Evolutionary conservation across 371 early-diverging fungal genomes (phyloP).

Genomic region (Mortierella sp.): DNA sequence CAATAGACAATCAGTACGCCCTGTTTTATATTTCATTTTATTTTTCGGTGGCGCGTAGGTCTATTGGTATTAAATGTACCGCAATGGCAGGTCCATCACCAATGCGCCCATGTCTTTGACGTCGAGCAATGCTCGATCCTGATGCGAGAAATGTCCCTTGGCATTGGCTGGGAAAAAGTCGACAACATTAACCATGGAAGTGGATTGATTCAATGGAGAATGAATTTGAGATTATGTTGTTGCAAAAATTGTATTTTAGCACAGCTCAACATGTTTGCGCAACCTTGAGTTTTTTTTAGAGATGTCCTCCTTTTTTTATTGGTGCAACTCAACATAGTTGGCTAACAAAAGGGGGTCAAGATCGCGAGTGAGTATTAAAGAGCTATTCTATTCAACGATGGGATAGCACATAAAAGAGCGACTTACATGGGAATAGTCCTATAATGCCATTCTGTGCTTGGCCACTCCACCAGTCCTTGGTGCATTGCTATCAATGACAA

Average conservation of each 20-base stretch:
- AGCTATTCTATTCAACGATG: no score
- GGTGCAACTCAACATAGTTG: no score
- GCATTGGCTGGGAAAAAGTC: background rate
- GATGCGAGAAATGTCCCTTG: background rate
- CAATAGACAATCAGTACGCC: background rate
- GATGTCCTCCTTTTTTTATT: no score
- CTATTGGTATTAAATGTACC: conserved; percentile 9
- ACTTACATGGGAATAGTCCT: background rate
- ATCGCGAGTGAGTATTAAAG: no score
- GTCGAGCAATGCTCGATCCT: conserved; percentile 1
- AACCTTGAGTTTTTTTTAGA: no score
- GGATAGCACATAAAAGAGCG: no score
- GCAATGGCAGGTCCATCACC: conserved; percentile 27
- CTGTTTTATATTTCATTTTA: background rate
- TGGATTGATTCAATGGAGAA: background rate
- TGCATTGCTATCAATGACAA: background rate
- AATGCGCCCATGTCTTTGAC: conserved; percentile 4
- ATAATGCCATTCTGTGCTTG: background rate
- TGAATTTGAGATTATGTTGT: background rate
- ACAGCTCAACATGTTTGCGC: background rate
- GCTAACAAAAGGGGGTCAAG: no score
- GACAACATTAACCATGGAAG: background rate
- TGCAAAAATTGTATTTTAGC: background rate
- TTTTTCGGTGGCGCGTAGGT: background rate
- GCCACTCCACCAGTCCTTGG: background rate